Evolutionary conservation across 1,284 basidiomycete species (phyloP).

Genomic region (Malassezia sp.): DNA sequence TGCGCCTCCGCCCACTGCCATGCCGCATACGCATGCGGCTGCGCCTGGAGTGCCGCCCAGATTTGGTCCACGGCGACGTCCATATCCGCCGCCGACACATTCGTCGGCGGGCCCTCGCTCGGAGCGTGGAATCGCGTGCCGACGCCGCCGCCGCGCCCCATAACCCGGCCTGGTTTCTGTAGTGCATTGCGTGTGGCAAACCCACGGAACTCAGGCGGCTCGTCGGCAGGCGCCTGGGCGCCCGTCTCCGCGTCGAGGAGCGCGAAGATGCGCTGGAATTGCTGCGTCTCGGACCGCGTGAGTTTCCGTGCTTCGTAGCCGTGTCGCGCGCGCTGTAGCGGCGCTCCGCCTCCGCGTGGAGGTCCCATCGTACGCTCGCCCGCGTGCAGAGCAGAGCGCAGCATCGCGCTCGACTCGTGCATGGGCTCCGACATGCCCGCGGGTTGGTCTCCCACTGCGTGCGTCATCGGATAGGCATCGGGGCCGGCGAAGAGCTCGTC

Average conservation of each 20-base stretch:
- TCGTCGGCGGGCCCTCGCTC: conserved; percentile 9
- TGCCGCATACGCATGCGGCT: not conserved
- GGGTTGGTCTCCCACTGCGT: too few species aligned
- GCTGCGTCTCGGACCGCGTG: conserved; percentile 8
- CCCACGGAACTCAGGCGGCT: not conserved
- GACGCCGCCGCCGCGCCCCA: conserved; percentile 12
- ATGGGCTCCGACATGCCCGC: not conserved
- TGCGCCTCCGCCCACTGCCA: conserved; percentile 13
- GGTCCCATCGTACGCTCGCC: conserved; percentile 7
- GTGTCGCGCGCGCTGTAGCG: not conserved
- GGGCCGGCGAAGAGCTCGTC: conserved; percentile 13
- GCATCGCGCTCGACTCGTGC: not conserved
- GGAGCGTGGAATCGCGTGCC: conserved; percentile 12
- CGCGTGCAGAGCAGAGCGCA: conserved; percentile 9
- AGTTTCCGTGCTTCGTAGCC: conserved; percentile 4
- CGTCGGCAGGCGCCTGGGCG: not conserved
- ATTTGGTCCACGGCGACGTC: conserved; percentile 11
- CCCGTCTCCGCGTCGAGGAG: conserved; percentile 11
- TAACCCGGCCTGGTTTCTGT: not conserved
- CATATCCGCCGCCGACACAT: conserved; percentile 6
- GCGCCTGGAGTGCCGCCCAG: conserved; percentile 10
- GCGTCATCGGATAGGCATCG: not conserved
- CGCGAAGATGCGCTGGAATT: conserved; percentile 15
- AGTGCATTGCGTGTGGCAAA: conserved; percentile 13
- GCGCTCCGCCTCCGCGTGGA: too few species aligned